Conservation (phyloP, 2,329 filamentous ascomycete species). For the Botrytis hyacinthi region DNA sequence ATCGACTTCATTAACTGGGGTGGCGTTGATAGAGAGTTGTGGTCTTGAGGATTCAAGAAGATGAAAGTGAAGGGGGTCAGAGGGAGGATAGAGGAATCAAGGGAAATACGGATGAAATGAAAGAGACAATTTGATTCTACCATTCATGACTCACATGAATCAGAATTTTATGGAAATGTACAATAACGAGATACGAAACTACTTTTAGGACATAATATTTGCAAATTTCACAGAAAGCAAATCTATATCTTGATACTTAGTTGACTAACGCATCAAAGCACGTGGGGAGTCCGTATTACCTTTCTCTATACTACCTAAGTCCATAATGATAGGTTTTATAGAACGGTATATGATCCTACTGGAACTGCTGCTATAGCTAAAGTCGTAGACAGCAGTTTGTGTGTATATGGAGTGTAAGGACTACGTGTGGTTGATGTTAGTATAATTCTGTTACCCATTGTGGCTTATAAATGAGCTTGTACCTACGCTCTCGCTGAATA, state of each 20-base stretch:
- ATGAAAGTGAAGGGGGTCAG: too few species aligned
- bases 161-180: rapidly evolving
- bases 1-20: slow-evolving; percentile 45
- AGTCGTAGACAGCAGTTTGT: neutral
- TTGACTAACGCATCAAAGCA: neutral
- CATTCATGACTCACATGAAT: neutral
- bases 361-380: slow-evolving; percentile 1
- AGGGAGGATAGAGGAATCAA: too few species aligned
- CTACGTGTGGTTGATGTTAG: slow-evolving; percentile 8
- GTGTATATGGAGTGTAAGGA: neutral
- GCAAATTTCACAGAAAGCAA: neutral
- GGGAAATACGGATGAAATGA: neutral
- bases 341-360: neutral
- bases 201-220: neutral
- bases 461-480: neutral
- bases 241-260: neutral
- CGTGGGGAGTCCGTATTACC: neutral
- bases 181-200: neutral
- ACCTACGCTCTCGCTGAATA: slow-evolving; percentile 7
- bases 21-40: slow-evolving; percentile 42
- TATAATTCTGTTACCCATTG: neutral
- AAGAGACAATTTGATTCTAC: neutral
- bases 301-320: rapidly evolving
- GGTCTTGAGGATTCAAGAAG: slow-evolving; percentile 25
- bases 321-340: too few species aligned